phyloP scores from a whole-genome alignment of 2,329 filamentous ascomycete genomes.

The Cordyceps pruinosa region DNA sequence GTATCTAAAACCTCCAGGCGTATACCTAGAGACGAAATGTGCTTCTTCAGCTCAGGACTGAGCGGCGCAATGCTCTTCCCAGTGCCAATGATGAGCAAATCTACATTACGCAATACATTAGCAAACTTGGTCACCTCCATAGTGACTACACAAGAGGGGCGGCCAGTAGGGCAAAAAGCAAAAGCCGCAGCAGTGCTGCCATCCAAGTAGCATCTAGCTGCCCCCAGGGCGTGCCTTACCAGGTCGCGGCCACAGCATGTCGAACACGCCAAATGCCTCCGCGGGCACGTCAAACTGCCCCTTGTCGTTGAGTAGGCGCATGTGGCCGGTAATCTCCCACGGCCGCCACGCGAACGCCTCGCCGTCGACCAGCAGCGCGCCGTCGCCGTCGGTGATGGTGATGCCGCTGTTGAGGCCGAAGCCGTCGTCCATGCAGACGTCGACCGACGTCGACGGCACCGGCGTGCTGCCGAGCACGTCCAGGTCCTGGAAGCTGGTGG shows the following conservation, averaged over 20 bases:
- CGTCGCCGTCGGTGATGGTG: conserved; percentile 60
- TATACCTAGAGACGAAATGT: conserved; percentile 73
- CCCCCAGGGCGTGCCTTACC: conserved; percentile 52
- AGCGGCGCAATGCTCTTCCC: conserved; percentile 70
- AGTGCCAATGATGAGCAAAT: conserved; percentile 83
- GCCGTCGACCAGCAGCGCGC: conserved; percentile 72
- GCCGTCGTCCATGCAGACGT: conserved; percentile 73
- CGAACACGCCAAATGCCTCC: conserved; percentile 67
- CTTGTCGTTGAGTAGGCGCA: conserved; percentile 61
- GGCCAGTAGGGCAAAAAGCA: not conserved
- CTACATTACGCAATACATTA: conserved; percentile 37
- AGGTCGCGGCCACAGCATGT: conserved; percentile 78
- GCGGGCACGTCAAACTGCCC: conserved; percentile 73
- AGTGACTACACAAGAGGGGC: no score
- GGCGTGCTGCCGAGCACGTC: conserved; percentile 74
- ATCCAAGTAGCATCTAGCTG: no score
- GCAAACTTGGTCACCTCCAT: not conserved
- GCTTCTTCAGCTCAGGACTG: conserved; percentile 63
- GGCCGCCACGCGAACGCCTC: conserved; percentile 87
- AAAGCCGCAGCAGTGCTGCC: not conserved
- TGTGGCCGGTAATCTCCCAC: conserved; percentile 51
- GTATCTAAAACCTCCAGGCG: conserved; percentile 87
- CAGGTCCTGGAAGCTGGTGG: conserved; percentile 62
- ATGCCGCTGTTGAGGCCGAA: conserved; percentile 82
- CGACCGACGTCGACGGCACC: conserved; percentile 72